These are phyloP conservation scores for Boletus vermiculosoides DNA, from an alignment of 768 basidiomycete genomes.

Conservation along the genomic window DNA sequence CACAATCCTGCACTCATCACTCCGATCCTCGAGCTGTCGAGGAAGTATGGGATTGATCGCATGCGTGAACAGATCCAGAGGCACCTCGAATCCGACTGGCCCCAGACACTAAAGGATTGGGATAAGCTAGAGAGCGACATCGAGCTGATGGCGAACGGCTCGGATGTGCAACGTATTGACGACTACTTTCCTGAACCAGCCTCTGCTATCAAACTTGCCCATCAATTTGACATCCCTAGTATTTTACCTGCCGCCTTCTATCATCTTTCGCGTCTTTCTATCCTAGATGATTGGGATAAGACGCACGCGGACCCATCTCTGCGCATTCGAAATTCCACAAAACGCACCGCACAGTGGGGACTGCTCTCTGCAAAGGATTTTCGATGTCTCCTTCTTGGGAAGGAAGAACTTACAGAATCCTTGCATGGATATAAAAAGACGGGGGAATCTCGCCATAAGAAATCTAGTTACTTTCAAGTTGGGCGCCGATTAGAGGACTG, in stretches of 20 bases:
- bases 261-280: conserved; percentile 37
- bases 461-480: too few species aligned
- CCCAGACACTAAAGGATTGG: conserved; percentile 12
- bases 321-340: not conserved
- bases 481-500: not conserved
- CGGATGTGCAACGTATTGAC: not conserved
- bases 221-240: conserved; percentile 37
- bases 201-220: conserved; percentile 42
- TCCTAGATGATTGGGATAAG: conserved; percentile 20
- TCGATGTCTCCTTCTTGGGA: conserved; percentile 15
- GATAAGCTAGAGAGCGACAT: conserved; percentile 6
- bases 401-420: not conserved
- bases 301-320: not conserved
- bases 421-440: not conserved
- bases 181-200: conserved; percentile 22
- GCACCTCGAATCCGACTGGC: conserved; percentile 13
- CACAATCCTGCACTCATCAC: not conserved
- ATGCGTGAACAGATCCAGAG: conserved; percentile 1
- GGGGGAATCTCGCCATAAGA: not conserved
- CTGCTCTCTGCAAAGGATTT: conserved; percentile 20
- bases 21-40: conserved; percentile 9
- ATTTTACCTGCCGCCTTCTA: conserved; percentile 52
- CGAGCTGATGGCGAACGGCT: not conserved
- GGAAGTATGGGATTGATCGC: conserved; percentile 13
- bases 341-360: conserved; percentile 27